Percentiles rank a stretch among this genome's conserved stretches.
phyloP scores from a whole-genome alignment of 2,329 filamentous ascomycete genomes.

The Xylaria sp. region DNA sequence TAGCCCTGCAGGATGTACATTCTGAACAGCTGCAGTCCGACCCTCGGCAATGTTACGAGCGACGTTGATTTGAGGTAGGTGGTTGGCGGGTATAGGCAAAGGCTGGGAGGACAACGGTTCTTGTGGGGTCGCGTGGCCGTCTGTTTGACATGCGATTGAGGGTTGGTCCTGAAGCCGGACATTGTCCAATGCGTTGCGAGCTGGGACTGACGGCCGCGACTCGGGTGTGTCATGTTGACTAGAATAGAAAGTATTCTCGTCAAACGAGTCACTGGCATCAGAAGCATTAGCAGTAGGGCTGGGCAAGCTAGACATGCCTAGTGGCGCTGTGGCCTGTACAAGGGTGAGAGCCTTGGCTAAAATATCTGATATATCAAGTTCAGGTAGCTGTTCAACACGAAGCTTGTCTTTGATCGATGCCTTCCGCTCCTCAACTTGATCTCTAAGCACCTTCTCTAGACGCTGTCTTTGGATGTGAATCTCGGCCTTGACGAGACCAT shows the following conservation, averaged over 20 bases:
- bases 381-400: conserved; percentile 60
- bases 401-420: conserved; percentile 49
- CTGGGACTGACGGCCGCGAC: conserved; percentile 53
- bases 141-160: conserved; percentile 44
- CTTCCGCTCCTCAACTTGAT: conserved; percentile 73
- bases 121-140: conserved; percentile 30
- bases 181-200: conserved; percentile 54
- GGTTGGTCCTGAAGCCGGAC: conserved; percentile 47
- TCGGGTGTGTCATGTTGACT: conserved; percentile 84
- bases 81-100: conserved; percentile 15
- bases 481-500: conserved; percentile 82
- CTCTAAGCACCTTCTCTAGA: conserved; percentile 77
- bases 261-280: conserved; percentile 78
- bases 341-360: conserved; percentile 72
- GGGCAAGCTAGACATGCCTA: conserved; percentile 60
- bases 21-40: conserved; percentile 31
- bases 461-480: conserved; percentile 79
- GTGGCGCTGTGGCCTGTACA: conserved; percentile 71
- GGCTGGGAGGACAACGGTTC: conserved; percentile 27
- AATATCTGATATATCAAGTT: conserved; percentile 75
- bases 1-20: conserved; percentile 19
- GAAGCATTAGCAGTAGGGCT: conserved; percentile 62
- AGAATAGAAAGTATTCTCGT: conserved; percentile 95
- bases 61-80: conserved; percentile 15
- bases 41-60: conserved; percentile 20